Evolutionary conservation across 2,329 filamentous ascomycete species (phyloP), one percentile per base, ranked within the genome.

Genomic region (Alternaria arbusti): DNA sequence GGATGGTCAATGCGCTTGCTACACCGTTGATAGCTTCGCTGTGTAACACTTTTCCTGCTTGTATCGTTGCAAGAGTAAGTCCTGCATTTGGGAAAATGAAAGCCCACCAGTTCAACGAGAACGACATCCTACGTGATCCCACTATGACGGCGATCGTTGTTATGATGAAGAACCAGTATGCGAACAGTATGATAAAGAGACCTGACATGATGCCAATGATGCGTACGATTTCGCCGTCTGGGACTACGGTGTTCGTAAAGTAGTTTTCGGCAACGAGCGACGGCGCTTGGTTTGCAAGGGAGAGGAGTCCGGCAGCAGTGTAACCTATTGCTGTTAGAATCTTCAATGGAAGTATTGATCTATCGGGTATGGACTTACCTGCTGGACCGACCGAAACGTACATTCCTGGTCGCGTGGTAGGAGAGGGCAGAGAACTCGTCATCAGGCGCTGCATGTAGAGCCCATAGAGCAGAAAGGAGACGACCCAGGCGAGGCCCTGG

Each of bases 381-480:
- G 74, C 71, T 25, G 74, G 74, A 0, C 85, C 85, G 4, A 86
- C 85, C 1, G 83, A 82, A 17, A 87, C 84, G 67, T 83, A 87
- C 84, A 87, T 86, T 12, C 82, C 82, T 11, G 82, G 82, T n/a
- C 83, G 72, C 1, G 77, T 77, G 1, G 72, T 59, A 0, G 81
- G 77, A 7, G 77, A 72, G 1, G 85, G 85, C 6, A 86, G 62
- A 3, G 89, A 84, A 1, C 84, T 82, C 62, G 87, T 85, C 87
- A 93, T 90, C 20, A 92, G 81, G 6, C 90, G 86, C 30, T 88
- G 88, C 64, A 91, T 86, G 83, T 91, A 92, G 73, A 90, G 90
- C 54, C 91, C 85, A 82, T 91, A 92, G 76, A 90, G 90, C 78
- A 91, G 85, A 59, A 89, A 83, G 1, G 89, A 86, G 7, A 92